Base-by-base conservation (phyloP, 2,329 filamentous ascomycete genomes). In the Dactylellina haptotyla region DNA sequence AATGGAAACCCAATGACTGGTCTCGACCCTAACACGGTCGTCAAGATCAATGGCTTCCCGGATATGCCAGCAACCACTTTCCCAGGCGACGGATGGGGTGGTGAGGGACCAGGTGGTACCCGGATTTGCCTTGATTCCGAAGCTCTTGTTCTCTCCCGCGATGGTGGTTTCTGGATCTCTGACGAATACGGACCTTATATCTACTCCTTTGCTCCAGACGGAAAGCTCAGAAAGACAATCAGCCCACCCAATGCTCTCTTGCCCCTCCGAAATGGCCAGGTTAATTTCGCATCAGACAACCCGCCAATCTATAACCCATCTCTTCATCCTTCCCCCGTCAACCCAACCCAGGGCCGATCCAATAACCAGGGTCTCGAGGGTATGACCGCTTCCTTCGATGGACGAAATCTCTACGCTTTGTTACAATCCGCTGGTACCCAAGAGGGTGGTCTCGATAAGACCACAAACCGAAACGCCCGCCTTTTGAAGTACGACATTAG, bases 291-390 rank as follows among this genome's bases (percentile, higher is more conserved):
- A 57, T 85, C 89, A 9, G 84, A 88, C 76, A 88, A 85, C 10
- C 85, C 89, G 0, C 88, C 88, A 2, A 81, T 85, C 53, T 90
- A 89, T 78, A 79, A 87, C 58, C 82, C 83, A 0, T 79, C 83
- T 12, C 78, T 83, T 14, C 78, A 81, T 8, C 83, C 86, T 1
- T 80, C 79, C 1, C 89, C 89, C 0, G 83, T 81, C 12, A 83
- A 89, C 75, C 87, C 88, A 0, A 82, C 84, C 1, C 84, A 84
- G 0, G 90, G 90, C 10, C 85, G 90, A 18, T 83, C 84, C 62
- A 91, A 92, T 79, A 92, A 92, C 79, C 89, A 91, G 79, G 89
- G 90, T n/a, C 86, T 92, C 53, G 90, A 92, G 80, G 89, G 87
- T 0, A 80, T 92, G 53, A 89, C 87, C 0, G 80, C 85, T n/a